Conservation (phyloP, 495 filamentous ascomycete genomes). For the Neurospora terricola region DNA sequence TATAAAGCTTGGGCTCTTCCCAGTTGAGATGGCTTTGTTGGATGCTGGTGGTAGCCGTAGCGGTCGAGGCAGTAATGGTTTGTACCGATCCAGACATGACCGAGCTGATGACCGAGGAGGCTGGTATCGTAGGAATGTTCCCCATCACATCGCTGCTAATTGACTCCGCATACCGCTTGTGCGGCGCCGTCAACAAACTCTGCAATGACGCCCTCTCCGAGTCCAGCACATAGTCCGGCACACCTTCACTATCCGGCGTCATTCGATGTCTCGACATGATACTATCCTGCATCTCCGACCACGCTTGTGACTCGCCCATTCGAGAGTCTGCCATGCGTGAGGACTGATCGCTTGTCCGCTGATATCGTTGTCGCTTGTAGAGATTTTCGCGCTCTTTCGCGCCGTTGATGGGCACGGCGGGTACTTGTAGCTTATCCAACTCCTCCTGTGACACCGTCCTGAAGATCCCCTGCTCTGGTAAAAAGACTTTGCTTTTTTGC, state of each 20-base stretch:
- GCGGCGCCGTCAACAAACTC: background rate
- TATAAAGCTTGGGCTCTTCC: background rate
- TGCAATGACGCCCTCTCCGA: background rate
- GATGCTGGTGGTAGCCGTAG: background rate
- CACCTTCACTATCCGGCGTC: background rate
- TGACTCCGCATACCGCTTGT: background rate
- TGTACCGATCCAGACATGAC: background rate
- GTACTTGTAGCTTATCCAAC: conserved; percentile 20
- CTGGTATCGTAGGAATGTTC: background rate
- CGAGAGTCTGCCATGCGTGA: conserved; percentile 5
- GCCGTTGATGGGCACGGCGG: conserved; percentile 4
- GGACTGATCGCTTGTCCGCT: conserved; percentile 20
- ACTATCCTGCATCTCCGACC: background rate
- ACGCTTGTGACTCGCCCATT: conserved; percentile 5
- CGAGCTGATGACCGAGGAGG: background rate
- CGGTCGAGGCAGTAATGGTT: background rate
- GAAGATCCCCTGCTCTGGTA: conserved; percentile 42
- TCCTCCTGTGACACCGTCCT: conserved; percentile 40
- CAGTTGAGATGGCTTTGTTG: background rate
- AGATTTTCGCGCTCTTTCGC: background rate
- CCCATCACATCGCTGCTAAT: background rate
- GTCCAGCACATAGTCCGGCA: background rate
- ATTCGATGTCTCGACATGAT: background rate
- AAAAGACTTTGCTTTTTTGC: conserved; percentile 34
- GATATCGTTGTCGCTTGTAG: conserved; percentile 1